A percentile compares a stretch with the other conserved stretches of the same genome.
These are phyloP conservation scores for Aspergillus indologenus DNA, from an alignment of 495 filamentous ascomycete species.

Conservation along the genomic window DNA sequence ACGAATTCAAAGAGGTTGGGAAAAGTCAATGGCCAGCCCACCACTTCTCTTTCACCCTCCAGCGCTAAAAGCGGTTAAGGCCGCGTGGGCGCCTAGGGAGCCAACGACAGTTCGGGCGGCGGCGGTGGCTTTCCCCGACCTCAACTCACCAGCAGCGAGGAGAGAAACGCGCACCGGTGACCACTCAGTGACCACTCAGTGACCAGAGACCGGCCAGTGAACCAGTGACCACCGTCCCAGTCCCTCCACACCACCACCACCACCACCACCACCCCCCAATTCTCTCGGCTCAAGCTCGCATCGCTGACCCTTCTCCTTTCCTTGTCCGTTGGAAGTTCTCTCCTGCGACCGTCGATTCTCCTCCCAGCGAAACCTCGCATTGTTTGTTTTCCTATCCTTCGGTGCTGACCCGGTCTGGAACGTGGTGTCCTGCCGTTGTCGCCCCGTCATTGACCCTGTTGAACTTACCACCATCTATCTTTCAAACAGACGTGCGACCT, in stretches of 20 bases:
- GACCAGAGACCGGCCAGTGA: too few relatives aligned
- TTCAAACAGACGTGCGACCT: conserved; percentile 5
- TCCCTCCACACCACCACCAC: neutral
- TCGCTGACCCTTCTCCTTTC: conserved; percentile 10
- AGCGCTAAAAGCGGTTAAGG: conserved; percentile 26
- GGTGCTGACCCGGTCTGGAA: conserved; percentile 27
- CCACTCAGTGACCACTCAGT: too few relatives aligned
- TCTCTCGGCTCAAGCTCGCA: conserved; percentile 8
- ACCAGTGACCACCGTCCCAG: neutral
- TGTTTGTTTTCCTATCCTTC: conserved; percentile 11
- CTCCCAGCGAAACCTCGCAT: neutral
- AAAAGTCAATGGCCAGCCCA: neutral
- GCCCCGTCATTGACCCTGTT: conserved; percentile 5
- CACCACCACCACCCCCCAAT: neutral
- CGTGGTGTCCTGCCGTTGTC: conserved; percentile 26
- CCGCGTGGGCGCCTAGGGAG: conserved; percentile 19
- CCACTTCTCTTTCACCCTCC: neutral
- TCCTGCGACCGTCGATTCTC: neutral
- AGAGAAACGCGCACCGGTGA: conserved; percentile 19
- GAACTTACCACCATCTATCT: conserved; percentile 17
- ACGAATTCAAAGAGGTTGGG: conserved; percentile 5
- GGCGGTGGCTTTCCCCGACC: conserved; percentile 20
- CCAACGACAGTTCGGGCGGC: conserved; percentile 19
- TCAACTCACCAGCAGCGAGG: conserved; percentile 10
- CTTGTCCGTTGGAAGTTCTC: conserved; percentile 2